Base-by-base conservation (phyloP, 805 yeast genomes). In the Myxozyma mucilagina region DNA sequence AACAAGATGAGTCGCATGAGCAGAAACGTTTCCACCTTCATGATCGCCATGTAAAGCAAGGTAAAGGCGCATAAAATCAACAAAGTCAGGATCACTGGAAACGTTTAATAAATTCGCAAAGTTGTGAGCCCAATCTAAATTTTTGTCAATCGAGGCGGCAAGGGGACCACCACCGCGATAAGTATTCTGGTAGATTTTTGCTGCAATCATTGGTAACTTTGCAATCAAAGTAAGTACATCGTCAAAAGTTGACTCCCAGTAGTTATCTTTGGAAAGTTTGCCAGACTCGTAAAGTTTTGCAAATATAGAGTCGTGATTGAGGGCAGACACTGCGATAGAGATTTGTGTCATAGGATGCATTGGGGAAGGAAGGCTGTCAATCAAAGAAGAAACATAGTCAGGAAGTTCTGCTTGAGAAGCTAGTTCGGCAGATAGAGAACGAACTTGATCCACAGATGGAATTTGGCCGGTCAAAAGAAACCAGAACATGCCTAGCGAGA, bases 261-360 rank as follows among this genome's bases (percentile, higher is more conserved):
- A 86, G 66, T 85, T 86, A 48, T 79, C 71, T 77, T 87, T 87
- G 70, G 84, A 78, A 59, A 86, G 82, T 20, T 44, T 34, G 64
- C 93, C 92, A 65, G 76, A 72, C 67, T 86, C 88, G 75, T 88
- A 87, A 47, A 87, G 87, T 74, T 79, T 79, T 59, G 91, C 90
- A 76, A 87, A 87, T 66, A 75, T 76, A 18, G 91, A 86, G 68
- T 85, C 87, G 62, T 85, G 80, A 76, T 87, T 87, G 73, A 88
- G 80, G 44, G 91, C 87, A 58, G 87, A 80, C 52, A 88, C 83
- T 36, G 89, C 92, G 71, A 88, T 86, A 52, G 90, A 82, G 70
- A 87, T 79, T 74, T 87, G 94, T 35, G 93, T 87, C 94, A 87
- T 87, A 72, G 94, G 94, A 75, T 87, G 94, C 73, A 87, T 78